A percentile compares a stretch with the other conserved stretches of the same genome.
These are phyloP conservation scores for Syncephalis plumigaleata DNA, from an alignment of 371 early-diverging fungal species.

Conservation along the genomic window DNA sequence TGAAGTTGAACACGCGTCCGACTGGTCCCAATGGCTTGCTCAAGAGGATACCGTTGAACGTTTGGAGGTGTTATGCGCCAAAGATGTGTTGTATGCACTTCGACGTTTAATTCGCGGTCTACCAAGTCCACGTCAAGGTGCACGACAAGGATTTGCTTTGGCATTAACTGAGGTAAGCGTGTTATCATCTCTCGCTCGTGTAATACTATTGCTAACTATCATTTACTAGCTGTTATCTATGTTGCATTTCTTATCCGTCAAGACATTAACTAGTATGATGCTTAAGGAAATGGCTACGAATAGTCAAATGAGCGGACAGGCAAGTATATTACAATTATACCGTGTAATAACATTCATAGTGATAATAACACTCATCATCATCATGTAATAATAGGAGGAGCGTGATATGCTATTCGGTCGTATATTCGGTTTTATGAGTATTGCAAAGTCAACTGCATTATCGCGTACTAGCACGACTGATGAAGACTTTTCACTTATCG, in stretches of 20 bases:
- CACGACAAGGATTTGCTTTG: conserved; percentile 86
- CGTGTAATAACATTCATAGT: too few relatives aligned
- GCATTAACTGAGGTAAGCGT: conserved; percentile 65
- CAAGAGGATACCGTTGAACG: conserved; percentile 31
- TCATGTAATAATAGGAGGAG: too few relatives aligned
- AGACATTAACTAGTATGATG: conserved; percentile 2
- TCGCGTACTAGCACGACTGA: conserved; percentile 35
- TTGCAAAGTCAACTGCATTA: conserved; percentile 66
- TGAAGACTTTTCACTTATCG: conserved; percentile 42
- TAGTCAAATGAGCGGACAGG: conserved; percentile 10
- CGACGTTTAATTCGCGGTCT: conserved; percentile 78
- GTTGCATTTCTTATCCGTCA: conserved; percentile 13
- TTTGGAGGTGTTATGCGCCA: conserved; percentile 32
- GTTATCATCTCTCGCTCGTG: too few relatives aligned
- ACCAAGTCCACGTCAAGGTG: conserved; percentile 71
- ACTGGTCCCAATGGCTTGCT: conserved; percentile 3
- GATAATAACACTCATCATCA: too few relatives aligned
- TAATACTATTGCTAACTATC: conserved; percentile 4
- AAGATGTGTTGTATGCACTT: conserved; percentile 74
- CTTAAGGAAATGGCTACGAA: conserved; percentile 1
- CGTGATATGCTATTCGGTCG: conserved; percentile 80
- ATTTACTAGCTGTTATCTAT: conserved; percentile 20
- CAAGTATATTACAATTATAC: too few relatives aligned
- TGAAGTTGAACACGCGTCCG: conserved; percentile 8
- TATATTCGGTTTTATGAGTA: conserved; percentile 68